These are phyloP conservation scores for Pseudoperonospora humuli DNA, from an alignment of 352 stramenopile species.

Conservation along the genomic window DNA sequence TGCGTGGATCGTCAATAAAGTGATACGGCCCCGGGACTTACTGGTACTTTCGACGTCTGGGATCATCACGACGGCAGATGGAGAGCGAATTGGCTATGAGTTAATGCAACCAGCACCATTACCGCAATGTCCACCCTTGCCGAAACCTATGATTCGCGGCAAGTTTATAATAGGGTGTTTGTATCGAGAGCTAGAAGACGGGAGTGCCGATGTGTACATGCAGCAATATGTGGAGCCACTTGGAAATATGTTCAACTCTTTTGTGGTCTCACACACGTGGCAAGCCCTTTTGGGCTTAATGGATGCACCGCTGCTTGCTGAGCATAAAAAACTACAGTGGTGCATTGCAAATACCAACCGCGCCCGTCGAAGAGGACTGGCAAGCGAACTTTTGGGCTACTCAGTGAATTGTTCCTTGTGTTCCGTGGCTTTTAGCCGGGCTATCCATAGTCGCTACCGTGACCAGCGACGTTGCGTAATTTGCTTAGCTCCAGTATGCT, in stretches of 20 bases:
- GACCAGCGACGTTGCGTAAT: slow-evolving; percentile 18
- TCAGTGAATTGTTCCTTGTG: slow-evolving; percentile 18
- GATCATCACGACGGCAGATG: slow-evolving; percentile 24
- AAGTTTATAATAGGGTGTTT: slow-evolving; percentile 29
- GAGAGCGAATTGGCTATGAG: slow-evolving; percentile 45
- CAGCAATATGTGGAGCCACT: slow-evolving; percentile 27
- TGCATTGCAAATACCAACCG: slow-evolving; percentile 28
- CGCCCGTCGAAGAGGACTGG: slow-evolving; percentile 9
- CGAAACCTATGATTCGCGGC: slow-evolving; percentile 24
- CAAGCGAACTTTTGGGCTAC: slow-evolving; percentile 9
- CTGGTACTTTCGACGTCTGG: slow-evolving; percentile 36
- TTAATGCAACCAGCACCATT: slow-evolving; percentile 44
- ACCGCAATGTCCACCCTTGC: slow-evolving; percentile 13
- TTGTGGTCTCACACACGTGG: slow-evolving; percentile 22
- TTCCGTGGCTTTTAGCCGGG: slow-evolving; percentile 12
- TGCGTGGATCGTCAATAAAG: slow-evolving; percentile 30
- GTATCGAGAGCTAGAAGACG: slow-evolving; percentile 26
- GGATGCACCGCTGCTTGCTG: slow-evolving; percentile 12
- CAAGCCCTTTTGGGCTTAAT: slow-evolving; percentile 22
- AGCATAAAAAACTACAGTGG: slow-evolving; percentile 28
- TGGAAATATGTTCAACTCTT: slow-evolving; percentile 21
- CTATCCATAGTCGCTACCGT: slow-evolving; percentile 13
- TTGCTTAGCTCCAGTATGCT: slow-evolving; percentile 22
- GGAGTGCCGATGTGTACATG: slow-evolving; percentile 28
- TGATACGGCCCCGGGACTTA: slow-evolving; percentile 38